Evolutionary conservation across 1,139 yeast species (phyloP).

Genomic region (Suzukiozyma palmioleophila): DNA sequence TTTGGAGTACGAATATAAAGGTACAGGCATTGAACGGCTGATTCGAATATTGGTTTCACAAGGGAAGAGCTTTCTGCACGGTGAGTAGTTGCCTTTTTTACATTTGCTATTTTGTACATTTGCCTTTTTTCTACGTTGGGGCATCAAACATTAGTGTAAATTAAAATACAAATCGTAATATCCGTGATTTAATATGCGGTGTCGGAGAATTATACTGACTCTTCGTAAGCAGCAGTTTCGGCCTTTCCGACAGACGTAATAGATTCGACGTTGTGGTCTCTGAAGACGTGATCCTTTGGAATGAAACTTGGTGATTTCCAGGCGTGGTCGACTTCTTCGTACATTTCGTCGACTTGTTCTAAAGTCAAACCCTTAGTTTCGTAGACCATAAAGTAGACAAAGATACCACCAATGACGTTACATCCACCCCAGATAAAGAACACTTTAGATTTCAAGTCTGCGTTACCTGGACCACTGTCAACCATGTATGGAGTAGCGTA

Average conservation of each 20-base stretch:
- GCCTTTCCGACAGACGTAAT: conserved; percentile 13
- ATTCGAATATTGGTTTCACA: too few species aligned
- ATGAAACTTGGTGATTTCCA: conserved; percentile 29
- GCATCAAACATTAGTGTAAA: too few species aligned
- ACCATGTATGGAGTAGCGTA: conserved; percentile 67
- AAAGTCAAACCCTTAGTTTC: conserved; percentile 73
- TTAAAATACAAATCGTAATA: too few species aligned
- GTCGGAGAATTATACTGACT: conserved; percentile 1
- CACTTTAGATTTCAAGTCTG: conserved; percentile 59
- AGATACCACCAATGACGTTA: conserved; percentile 35
- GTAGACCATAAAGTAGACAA: conserved; percentile 63
- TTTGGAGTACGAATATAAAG: too few species aligned
- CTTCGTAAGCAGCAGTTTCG: conserved; percentile 7
- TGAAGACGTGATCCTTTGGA: conserved; percentile 33
- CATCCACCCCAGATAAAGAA: conserved; percentile 67
- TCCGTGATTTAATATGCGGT: too few species aligned
- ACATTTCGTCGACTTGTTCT: conserved; percentile 59
- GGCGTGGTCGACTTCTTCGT: conserved; percentile 28
- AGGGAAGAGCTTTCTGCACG: too few species aligned
- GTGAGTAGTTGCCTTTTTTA: too few species aligned
- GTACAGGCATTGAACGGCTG: too few species aligned
- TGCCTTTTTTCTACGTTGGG: too few species aligned
- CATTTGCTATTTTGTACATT: too few species aligned
- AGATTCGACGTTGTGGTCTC: conserved; percentile 15
- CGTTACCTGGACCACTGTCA: conserved; percentile 56